Evolutionary conservation across 1,284 basidiomycete species (phyloP), one percentile per base, ranked within the genome.

Genomic region (Pascua guehoae): DNA sequence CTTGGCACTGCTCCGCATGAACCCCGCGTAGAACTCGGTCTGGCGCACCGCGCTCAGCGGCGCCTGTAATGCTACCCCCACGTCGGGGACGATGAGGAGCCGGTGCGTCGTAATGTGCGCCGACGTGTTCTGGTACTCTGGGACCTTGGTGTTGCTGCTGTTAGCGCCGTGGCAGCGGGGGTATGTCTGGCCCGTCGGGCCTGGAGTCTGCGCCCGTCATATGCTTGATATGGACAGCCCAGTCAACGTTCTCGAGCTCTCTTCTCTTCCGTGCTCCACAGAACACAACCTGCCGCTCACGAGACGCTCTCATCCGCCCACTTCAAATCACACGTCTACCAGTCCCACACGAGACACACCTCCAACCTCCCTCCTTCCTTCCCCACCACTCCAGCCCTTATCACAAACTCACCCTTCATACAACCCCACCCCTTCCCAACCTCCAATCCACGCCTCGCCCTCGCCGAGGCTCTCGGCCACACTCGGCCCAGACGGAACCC

Each of bases 1-100:
- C 78, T 98, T 98, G 5, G 95, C 71, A 0, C 88, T 91, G 18
- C 89, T 93, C 56, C 85, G 89, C 79, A 98, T 88, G 60, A 98
- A 86, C 4, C 95, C 94, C 3, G 87, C 86, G 72, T 96, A 98
- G 76, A 89, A 85, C 65, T 97, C 91, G 4, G 91, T 95, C 67
- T 88, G 87, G 1, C 80, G 79, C 52, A 98, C 81, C 58, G 80
- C 78, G 0, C 81, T 79, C 9, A 97, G 82, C 63, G 71, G 64
- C 37, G 79, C 66, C 54, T 87, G 84, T 60, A 89, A 75, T n/a
- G 48, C 1, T 85, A 87, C 41, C 79, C 74, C 18, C 73, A 74
- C 32, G 4, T 64, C 61, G 15, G 70, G 72, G 2, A 74, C 59
- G 54, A 77, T 64, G 39, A 79, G 68, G 4, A 79, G 63, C 1